These are phyloP conservation scores for Xylariaceae sp. DNA, from an alignment of 2,329 filamentous ascomycete species.

Conservation along the genomic window DNA sequence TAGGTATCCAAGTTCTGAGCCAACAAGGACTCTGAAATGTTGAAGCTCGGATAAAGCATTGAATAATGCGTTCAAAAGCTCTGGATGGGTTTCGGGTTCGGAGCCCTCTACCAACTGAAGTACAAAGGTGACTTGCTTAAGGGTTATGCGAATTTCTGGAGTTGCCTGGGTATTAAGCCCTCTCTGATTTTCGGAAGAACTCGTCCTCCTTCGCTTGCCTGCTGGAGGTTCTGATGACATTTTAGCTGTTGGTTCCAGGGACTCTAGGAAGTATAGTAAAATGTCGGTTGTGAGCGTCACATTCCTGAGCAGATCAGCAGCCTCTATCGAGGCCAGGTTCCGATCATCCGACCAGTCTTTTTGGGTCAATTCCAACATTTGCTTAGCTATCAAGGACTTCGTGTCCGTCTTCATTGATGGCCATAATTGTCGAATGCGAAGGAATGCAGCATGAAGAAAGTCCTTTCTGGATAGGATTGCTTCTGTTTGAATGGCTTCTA, in stretches of 20 bases:
- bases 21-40: slow-evolving; percentile 73
- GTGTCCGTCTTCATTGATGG: slow-evolving; percentile 61
- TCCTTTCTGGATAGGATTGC: slow-evolving; percentile 42
- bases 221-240: slow-evolving; percentile 68
- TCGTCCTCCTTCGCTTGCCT: slow-evolving; percentile 76
- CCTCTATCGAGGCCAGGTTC: slow-evolving; percentile 50
- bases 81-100: slow-evolving; percentile 67
- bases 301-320: slow-evolving; percentile 67
- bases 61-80: slow-evolving; percentile 77
- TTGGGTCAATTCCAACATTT: slow-evolving; percentile 60
- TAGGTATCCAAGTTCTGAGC: slow-evolving; percentile 85
- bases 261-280: slow-evolving; percentile 67
- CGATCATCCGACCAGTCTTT: slow-evolving; percentile 35
- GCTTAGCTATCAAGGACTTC: slow-evolving; percentile 56
- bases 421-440: slow-evolving; percentile 70
- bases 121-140: slow-evolving; percentile 79
- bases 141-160: slow-evolving; percentile 60
- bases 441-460: slow-evolving; percentile 64
- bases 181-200: slow-evolving; percentile 62
- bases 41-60: slow-evolving; percentile 82
- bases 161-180: slow-evolving; percentile 59
- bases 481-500: slow-evolving; percentile 43
- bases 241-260: slow-evolving; percentile 68
- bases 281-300: slow-evolving; percentile 71
- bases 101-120: slow-evolving; percentile 84